phyloP scores from a whole-genome alignment of 2,329 filamentous ascomycete species.

The Phialocephala subalpina region DNA sequence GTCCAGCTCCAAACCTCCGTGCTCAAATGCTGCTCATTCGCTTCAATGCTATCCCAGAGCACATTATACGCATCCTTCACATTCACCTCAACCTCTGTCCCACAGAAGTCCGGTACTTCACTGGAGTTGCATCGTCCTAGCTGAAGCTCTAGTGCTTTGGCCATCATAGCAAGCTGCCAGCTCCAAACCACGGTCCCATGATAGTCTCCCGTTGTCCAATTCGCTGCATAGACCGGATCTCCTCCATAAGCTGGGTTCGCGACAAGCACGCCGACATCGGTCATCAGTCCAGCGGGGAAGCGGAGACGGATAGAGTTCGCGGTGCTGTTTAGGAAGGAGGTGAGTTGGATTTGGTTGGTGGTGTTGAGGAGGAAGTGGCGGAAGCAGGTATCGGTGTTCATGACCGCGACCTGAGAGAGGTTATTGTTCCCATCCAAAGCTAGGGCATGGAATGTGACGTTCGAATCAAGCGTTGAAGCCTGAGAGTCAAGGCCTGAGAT shows the following conservation, averaged over 20 bases:
- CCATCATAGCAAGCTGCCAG: constrained; percentile 73
- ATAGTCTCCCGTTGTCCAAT: constrained; percentile 65
- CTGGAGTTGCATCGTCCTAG: constrained; percentile 56
- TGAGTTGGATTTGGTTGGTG: constrained; percentile 64
- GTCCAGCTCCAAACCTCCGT: constrained; percentile 71
- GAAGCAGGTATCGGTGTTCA: constrained; percentile 72
- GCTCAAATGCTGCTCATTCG: constrained; percentile 59
- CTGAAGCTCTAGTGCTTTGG: constrained; percentile 64
- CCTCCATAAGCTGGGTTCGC: constrained; percentile 67
- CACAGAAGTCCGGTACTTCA: constrained; percentile 57
- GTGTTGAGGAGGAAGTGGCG: constrained; percentile 68
- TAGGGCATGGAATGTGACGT: constrained; percentile 63
- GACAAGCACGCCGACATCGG: constrained; percentile 62
- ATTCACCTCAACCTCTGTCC: constrained; percentile 53
- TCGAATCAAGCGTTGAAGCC: constrained; percentile 48
- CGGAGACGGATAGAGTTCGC: constrained; percentile 63
- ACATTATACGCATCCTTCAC: constrained; percentile 62
- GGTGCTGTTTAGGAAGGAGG: constrained; percentile 61
- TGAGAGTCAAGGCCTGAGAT: constrained; percentile 55
- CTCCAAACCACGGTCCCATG: constrained; percentile 72
- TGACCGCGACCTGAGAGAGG: constrained; percentile 59
- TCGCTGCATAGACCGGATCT: constrained; percentile 53
- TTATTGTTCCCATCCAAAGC: constrained; percentile 61
- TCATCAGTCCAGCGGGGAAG: constrained; percentile 67
- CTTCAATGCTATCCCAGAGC: constrained; percentile 68